A percentile compares a stretch with the other conserved stretches of the same genome.
Evolutionary conservation across 1,139 yeast genomes (phyloP).

Genomic region (Candida sp.): DNA sequence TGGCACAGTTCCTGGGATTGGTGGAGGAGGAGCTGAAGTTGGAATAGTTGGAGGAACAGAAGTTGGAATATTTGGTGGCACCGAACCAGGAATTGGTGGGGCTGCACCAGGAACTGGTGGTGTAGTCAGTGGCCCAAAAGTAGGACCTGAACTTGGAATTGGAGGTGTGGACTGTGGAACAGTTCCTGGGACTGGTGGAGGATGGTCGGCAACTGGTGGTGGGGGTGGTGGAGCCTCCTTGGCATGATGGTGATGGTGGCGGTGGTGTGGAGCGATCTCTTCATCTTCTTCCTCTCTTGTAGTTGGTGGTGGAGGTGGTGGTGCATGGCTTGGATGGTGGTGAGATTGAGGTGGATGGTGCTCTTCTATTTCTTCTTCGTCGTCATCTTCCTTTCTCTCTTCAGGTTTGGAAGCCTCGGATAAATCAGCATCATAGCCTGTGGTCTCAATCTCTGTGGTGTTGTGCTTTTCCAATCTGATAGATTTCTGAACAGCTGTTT

Average conservation of each 20-base stretch:
- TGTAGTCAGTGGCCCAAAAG: neutral
- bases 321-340: constrained; percentile 13
- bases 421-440: constrained; percentile 50
- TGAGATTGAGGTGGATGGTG: constrained; percentile 15
- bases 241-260: constrained; percentile 20
- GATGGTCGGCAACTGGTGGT: neutral
- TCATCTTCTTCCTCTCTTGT: neutral
- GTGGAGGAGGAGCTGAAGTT: constrained; percentile 4
- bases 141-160: neutral
- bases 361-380: constrained; percentile 5
- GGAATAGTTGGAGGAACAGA: constrained; percentile 4
- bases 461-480: constrained; percentile 14
- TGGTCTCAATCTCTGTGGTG: constrained; percentile 32
- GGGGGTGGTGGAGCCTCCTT: constrained; percentile 14
- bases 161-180: neutral
- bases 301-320: constrained; percentile 15
- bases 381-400: constrained; percentile 11
- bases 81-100: constrained; percentile 11
- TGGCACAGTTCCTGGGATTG: constrained; percentile 3
- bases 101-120: neutral
- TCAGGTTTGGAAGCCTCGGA: constrained; percentile 32
- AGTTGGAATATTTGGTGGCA: constrained; percentile 8
- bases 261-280: constrained; percentile 1
- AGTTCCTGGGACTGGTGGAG: constrained; percentile 8
- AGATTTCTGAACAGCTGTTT: constrained; percentile 8